Conservation (phyloP, 768 basidiomycete species). For the Tulasnella calospora region DNA sequence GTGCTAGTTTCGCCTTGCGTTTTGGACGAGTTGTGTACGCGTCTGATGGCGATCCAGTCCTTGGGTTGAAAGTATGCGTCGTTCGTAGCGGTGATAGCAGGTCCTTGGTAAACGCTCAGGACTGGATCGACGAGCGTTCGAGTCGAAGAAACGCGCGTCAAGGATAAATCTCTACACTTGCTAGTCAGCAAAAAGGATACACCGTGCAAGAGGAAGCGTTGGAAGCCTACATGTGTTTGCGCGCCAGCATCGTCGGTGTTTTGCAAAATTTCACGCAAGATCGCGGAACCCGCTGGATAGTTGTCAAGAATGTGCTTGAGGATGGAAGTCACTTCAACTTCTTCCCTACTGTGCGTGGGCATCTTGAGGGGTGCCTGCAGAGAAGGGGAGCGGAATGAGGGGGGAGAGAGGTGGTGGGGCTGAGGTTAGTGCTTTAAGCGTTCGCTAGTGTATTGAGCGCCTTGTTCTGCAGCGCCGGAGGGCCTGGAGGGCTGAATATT, state of each 20-base stretch:
- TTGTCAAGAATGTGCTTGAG: conserved; percentile 17
- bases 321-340: not conserved
- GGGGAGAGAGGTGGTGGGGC: not conserved
- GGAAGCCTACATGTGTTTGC: not conserved
- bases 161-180: not conserved
- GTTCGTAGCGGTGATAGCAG: conserved; percentile 3
- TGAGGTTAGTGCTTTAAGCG: not conserved
- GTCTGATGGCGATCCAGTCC: conserved; percentile 15
- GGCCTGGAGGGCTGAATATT: no score
- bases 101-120: conserved; percentile 16
- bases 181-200: not conserved
- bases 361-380: not conserved
- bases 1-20: conserved; percentile 11
- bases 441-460: not conserved
- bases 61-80: not conserved
- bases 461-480: no score
- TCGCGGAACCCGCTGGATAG: conserved; percentile 16
- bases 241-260: not conserved
- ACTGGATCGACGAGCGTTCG: conserved; percentile 4
- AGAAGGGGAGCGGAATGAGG: not conserved
- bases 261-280: not conserved
- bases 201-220: not conserved
- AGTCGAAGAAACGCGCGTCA: not conserved
- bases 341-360: not conserved
- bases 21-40: not conserved